phyloP scores from a whole-genome alignment of 768 basidiomycete species.

The Hydnomerulius pinastri region DNA sequence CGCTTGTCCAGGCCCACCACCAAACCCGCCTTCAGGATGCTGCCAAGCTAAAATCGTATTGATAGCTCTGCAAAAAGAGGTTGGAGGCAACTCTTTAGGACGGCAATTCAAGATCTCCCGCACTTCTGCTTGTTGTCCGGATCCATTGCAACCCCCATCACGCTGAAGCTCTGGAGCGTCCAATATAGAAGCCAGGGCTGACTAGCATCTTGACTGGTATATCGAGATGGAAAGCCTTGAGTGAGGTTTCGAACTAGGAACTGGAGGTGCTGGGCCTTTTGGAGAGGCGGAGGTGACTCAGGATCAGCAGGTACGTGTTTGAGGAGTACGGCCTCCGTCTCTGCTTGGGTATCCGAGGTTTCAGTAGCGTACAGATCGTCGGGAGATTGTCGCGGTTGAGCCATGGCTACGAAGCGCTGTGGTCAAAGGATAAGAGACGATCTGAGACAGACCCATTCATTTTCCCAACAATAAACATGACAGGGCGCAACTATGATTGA shows the following conservation, averaged over 20 bases:
- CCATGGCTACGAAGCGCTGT: conserved; percentile 14
- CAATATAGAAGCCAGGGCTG: conserved; percentile 96
- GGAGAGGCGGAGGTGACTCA: conserved; percentile 40
- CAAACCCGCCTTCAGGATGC: conserved; percentile 87
- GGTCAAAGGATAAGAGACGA: neutral
- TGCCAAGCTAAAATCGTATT: conserved; percentile 82
- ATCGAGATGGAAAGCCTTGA: conserved; percentile 80
- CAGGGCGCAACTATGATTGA: neutral
- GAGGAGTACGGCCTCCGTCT: conserved; percentile 67
- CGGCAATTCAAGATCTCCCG: conserved; percentile 16
- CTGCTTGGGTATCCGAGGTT: conserved; percentile 62
- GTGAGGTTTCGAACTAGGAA: conserved; percentile 72
- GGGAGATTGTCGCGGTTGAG: conserved; percentile 37
- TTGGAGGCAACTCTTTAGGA: neutral
- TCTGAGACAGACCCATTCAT: neutral
- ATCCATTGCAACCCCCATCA: conserved; percentile 78
- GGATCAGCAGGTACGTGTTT: conserved; percentile 47
- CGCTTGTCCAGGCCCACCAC: conserved; percentile 87
- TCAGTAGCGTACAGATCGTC: conserved; percentile 62
- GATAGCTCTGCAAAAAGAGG: conserved; percentile 55
- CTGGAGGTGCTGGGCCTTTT: conserved; percentile 69
- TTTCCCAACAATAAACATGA: neutral
- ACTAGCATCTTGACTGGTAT: conserved; percentile 87
- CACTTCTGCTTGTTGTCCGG: conserved; percentile 76
- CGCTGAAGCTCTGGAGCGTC: conserved; percentile 82